Evolutionary conservation across 2,329 filamentous ascomycete genomes (phyloP), one percentile per base, ranked within the genome.

Genomic region (Aspergillus sp.): DNA sequence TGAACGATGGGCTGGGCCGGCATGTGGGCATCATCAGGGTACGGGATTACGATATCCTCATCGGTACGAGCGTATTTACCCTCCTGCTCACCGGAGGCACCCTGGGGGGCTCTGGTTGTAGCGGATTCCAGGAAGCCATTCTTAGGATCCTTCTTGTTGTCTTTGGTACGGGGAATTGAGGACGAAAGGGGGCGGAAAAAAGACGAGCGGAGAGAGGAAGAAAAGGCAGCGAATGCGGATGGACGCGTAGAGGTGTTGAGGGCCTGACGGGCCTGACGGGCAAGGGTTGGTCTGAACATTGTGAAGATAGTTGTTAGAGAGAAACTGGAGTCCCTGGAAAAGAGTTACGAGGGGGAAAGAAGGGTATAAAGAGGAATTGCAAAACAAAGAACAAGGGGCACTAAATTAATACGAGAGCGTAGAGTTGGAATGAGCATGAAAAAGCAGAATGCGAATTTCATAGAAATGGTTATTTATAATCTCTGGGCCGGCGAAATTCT

Each of bases 31-130:
- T 89, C 85, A 33, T 81, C 79, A 0, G 88, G 89, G 63, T 94
- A 89, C 66, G 89, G 82, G 53, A 93, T 83, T 35, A 82, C 80
- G 52, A 95, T 85, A 47, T 77, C 81, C 44, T 89, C 80, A 61
- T 94, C 87, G 7, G 88, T 95, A 61, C 88, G 84, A 13, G 89
- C 87, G 65, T 85, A 87, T 51, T 81, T 76, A 46, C 88, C 87
- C 63, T 82, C 79, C 49, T 80, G 75, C 4, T 65, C 60, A 5
- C 62, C 61, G 1, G 62, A 55, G 2, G 62, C 56, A 6, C 60
- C 64, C 13, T 57, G 53, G 0, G 60, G 61, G 7, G 67, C 65
- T 15, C 59, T 60, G 15, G 60, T 63, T 12, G 63, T 67, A 7
- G 63, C 60, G 5, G 57, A 41, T 2, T 58, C 23, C 1, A 60